Conservation (phyloP, 345 rosid genomes). For the Nasturtium officinale region DNA sequence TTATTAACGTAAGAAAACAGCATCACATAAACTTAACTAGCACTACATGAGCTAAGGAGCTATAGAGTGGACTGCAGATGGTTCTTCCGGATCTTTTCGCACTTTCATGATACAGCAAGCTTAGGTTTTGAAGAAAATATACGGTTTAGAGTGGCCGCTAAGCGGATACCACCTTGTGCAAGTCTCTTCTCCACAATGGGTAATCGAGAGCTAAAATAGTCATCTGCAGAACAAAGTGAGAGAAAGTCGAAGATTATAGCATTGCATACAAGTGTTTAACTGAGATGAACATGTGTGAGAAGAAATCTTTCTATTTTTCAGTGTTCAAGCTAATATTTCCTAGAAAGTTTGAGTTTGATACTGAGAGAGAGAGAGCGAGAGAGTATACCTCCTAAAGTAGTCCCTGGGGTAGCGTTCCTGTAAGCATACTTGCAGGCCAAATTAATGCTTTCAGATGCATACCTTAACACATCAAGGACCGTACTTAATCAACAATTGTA, state of each 20-base stretch:
- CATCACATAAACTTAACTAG: not conserved
- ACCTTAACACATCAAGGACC: constrained; percentile 49
- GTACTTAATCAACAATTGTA: constrained; percentile 9
- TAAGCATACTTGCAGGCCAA: constrained; percentile 91
- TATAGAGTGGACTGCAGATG: constrained; percentile 10
- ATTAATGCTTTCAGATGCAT: constrained; percentile 83
- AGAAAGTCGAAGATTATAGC: not conserved
- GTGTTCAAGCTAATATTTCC: not conserved
- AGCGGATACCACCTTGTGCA: constrained; percentile 82
- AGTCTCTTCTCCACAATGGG: constrained; percentile 80
- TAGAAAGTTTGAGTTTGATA: not conserved
- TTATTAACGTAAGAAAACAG: no score
- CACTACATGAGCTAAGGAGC: constrained; percentile 18
- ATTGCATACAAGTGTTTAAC: constrained; percentile 8
- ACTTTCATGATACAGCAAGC: constrained; percentile 49
- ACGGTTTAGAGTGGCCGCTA: constrained; percentile 84
- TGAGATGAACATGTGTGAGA: not conserved
- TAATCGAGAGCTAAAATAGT: constrained; percentile 74
- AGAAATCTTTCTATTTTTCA: not conserved
- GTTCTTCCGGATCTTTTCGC: not conserved
- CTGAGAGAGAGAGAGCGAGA: not conserved
- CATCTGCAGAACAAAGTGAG: constrained; percentile 49
- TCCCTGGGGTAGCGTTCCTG: constrained; percentile 88
- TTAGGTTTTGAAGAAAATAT: constrained; percentile 54
- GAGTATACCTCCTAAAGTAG: constrained; percentile 69